Percentiles rank a stretch among this genome's conserved stretches.
phyloP scores from a whole-genome alignment of 176 grass and related monocot species.

The Chrysopogon serrulatus region DNA sequence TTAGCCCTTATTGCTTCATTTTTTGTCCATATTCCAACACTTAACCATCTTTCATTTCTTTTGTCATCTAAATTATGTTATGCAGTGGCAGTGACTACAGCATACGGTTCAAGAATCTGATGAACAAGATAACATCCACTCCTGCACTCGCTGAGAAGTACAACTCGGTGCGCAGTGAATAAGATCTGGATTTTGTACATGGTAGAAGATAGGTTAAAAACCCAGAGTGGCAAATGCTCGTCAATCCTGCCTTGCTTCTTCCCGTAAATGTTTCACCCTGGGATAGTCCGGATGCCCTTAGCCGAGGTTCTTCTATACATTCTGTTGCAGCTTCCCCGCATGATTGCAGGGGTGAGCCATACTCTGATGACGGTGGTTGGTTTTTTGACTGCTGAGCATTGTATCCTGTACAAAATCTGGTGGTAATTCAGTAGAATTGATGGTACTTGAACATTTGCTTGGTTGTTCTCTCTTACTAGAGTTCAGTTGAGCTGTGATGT shows the following conservation, averaged over 20 bases:
- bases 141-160: constrained; percentile 70
- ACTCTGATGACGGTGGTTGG: neutral
- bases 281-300: neutral
- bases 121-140: constrained; percentile 67
- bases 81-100: constrained; percentile 84
- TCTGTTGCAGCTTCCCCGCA: neutral
- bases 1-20: neutral
- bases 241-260: neutral
- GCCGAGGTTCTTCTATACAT: no score
- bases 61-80: neutral
- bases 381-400: neutral
- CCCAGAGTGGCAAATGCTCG: neutral
- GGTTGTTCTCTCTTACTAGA: neutral
- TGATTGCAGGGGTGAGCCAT: neutral
- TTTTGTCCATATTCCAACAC: no score
- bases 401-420: constrained; percentile 18
- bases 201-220: constrained; percentile 32
- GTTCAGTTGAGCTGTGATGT: neutral
- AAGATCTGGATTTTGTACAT: constrained; percentile 30
- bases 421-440: neutral
- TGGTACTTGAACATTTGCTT: neutral
- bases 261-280: neutral
- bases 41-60: neutral
- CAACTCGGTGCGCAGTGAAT: constrained; percentile 90
- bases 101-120: constrained; percentile 91